A percentile compares a stretch with the other conserved stretches of the same genome.
Evolutionary conservation across 1,139 yeast genomes (phyloP).

Genomic region (Debaryomyces fabryi): DNA sequence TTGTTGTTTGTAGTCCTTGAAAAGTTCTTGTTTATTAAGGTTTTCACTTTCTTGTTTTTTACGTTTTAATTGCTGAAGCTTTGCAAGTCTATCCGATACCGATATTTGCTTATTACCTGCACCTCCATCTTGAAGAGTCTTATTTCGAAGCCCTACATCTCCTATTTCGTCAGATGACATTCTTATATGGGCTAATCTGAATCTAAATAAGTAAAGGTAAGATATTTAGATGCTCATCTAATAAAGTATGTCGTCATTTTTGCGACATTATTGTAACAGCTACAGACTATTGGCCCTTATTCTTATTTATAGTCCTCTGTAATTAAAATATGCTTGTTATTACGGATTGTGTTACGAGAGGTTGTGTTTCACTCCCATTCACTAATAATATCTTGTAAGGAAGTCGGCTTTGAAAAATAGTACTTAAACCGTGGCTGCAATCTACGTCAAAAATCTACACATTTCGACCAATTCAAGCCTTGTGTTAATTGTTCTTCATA

Average conservation of each 20-base stretch:
- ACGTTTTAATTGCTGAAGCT: constrained; percentile 7
- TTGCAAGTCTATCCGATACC: constrained; percentile 6
- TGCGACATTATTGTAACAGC: constrained; percentile 4
- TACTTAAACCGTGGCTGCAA: neutral
- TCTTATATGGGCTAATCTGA: neutral
- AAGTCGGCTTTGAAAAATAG: neutral
- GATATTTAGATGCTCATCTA: constrained; percentile 1
- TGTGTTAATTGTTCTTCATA: neutral
- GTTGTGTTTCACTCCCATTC: neutral
- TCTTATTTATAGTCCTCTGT: neutral
- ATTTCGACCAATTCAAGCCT: neutral
- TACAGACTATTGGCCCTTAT: neutral
- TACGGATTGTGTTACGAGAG: neutral
- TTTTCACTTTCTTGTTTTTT: constrained; percentile 20
- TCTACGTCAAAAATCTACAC: neutral
- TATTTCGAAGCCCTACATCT: neutral
- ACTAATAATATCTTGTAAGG: neutral
- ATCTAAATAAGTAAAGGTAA: neutral
- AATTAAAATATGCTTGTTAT: neutral
- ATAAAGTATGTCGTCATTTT: neutral
- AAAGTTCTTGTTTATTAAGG: constrained; percentile 25
- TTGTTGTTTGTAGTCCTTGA: constrained; percentile 18
- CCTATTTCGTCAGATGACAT: neutral
- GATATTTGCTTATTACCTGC: neutral
- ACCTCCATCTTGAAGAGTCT: neutral